These are phyloP conservation scores for Myxozyma monticola DNA, from an alignment of 805 yeast species.

Conservation along the genomic window DNA sequence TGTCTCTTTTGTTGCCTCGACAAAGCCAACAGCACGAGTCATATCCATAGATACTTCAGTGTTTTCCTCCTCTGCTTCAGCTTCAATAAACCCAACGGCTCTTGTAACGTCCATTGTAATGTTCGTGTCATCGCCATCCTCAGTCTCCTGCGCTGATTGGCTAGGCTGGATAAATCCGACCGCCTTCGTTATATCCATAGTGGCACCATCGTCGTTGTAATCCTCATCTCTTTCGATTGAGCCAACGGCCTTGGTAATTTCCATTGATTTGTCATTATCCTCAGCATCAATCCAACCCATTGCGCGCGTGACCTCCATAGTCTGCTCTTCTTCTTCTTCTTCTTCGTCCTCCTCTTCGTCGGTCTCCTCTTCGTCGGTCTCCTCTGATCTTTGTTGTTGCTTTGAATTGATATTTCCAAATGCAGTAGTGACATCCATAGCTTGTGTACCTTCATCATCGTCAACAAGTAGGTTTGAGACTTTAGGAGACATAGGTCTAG, in stretches of 20 bases:
- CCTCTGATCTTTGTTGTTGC: not conserved
- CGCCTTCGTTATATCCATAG: constrained; percentile 29
- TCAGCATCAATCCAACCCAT: constrained; percentile 17
- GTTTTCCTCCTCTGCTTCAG: not conserved
- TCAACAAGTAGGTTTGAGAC: not conserved
- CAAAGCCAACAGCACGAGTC: constrained; percentile 16
- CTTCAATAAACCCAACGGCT: constrained; percentile 26
- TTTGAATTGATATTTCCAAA: constrained; percentile 13
- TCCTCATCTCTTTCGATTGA: constrained; percentile 1
- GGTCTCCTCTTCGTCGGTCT: not conserved
- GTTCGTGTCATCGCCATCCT: constrained; percentile 12
- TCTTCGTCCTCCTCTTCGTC: constrained; percentile 7
- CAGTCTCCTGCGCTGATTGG: not conserved
- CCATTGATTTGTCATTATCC: constrained; percentile 19
- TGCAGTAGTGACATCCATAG: constrained; percentile 29
- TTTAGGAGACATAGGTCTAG: constrained; percentile 3
- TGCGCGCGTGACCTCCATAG: constrained; percentile 31
- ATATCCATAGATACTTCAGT: constrained; percentile 19
- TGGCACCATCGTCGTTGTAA: constrained; percentile 12
- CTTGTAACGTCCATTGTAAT: constrained; percentile 29
- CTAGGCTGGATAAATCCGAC: constrained; percentile 15
- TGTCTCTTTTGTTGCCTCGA: not conserved
- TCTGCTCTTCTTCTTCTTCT: constrained; percentile 6
- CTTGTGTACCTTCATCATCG: constrained; percentile 16
- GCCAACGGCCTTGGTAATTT: constrained; percentile 16